Evolutionary conservation across 2,329 filamentous ascomycete species (phyloP), one percentile per base, ranked within the genome.

Genomic region (Scytalidium lignicola): DNA sequence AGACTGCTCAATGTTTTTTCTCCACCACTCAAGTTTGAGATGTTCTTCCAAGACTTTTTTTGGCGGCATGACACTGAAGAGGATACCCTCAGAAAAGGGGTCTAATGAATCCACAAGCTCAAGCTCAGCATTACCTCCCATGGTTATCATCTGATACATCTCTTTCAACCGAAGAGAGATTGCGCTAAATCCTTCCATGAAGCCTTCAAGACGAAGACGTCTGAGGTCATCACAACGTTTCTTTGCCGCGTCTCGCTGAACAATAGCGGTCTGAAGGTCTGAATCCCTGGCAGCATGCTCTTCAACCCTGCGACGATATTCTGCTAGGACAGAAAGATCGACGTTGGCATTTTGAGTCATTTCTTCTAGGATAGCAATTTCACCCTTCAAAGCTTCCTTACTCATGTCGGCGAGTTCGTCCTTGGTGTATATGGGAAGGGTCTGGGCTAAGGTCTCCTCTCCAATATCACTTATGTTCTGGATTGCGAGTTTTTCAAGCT

Each of bases 21-120:
- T 55, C 93, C 93, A 74, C 93, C 93, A 26, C 86, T 92, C 59
- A 99, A 67, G 67, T 99, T 97, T 64, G 87, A 86, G 65, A 99
- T 99, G 66, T 97, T 99, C 79, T 96, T 99, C 95, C 95, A 99
- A 64, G 87, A 93, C 79, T 99, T 99, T 81, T n/a, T 99, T 99
- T 12, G 93, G 93, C 45, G 93, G 95, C 93, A 99, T 99, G 57
- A 99, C 95, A 49, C 86, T 92, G 74, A 99, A 99, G 43, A 96
- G 68, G 54, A 99, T 97, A 21, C 93, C 93, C 69, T 99, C 93
- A 6, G 88, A 90, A 74, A 99, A 99, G 0, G 93, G 93, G 66
- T 99, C 95, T 2, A 99, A 75, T 17, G 86, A 92, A 72, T 99
- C 93, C 39, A 99, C 93, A 20, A 99, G 83, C 68, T 99, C 95